A percentile compares a stretch with the other conserved stretches of the same genome.
Conservation (phyloP, 2,329 filamentous ascomycete genomes). For the Penicillium sp. region DNA sequence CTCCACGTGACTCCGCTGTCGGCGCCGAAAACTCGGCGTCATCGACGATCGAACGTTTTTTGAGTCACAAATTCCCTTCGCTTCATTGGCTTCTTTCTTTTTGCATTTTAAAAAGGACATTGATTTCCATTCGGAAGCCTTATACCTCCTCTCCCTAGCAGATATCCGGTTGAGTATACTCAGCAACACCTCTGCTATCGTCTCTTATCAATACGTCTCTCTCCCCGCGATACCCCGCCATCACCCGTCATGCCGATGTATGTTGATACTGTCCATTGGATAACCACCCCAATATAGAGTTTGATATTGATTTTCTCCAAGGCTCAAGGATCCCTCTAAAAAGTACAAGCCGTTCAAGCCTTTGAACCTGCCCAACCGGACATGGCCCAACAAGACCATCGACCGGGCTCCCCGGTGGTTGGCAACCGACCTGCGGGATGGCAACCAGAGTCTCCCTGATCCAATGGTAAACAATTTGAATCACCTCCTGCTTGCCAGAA, state of each 20-base stretch:
- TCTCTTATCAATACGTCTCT: conserved; percentile 18
- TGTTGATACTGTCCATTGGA: conserved; percentile 11
- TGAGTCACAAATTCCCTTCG: conserved; percentile 25
- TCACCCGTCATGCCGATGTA: conserved; percentile 40
- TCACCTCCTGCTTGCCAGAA: background rate
- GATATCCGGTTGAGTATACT: conserved; percentile 1
- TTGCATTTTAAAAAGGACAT: background rate
- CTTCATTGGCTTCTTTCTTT: conserved; percentile 19
- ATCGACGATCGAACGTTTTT: conserved; percentile 16
- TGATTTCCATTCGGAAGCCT: background rate
- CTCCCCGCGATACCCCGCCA: conserved; percentile 26
- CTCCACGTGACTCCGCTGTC: conserved; percentile 29
- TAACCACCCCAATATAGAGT: background rate
- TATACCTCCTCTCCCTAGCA: background rate
- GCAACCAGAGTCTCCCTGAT: conserved; percentile 89
- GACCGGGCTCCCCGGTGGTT: conserved; percentile 89
- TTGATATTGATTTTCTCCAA: conserved; percentile 19
- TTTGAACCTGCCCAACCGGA: conserved; percentile 51
- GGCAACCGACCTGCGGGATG: conserved; percentile 83
- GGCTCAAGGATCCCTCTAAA: conserved; percentile 51
- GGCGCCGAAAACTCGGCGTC: conserved; percentile 27
- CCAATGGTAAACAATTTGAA: conserved; percentile 68
- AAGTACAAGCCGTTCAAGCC: conserved; percentile 51
- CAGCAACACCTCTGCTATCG: conserved; percentile 2
- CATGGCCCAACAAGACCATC: conserved; percentile 81